Evolutionary conservation across 1,284 basidiomycete species (phyloP), one percentile per base, ranked within the genome.

Genomic region (Lentinus polychrous): DNA sequence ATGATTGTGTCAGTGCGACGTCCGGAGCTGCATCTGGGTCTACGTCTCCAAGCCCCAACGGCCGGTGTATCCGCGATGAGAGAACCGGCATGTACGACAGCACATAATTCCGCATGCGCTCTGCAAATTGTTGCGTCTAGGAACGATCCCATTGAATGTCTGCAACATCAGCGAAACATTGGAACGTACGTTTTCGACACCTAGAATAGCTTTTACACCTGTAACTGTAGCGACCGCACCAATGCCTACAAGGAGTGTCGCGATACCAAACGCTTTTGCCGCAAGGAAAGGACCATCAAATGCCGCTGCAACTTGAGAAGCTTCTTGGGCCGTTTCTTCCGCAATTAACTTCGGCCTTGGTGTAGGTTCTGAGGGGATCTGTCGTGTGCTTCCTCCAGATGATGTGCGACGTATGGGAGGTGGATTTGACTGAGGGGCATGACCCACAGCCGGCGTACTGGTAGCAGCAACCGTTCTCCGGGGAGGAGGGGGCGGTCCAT

Each of bases 91-190:
- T 68, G 3, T 66, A 61, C 0, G 60, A 60, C 38, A 72, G 63
- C 7, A 82, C 59, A 3, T 68, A 59, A 2, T 54, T 48, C 14
- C 78, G 75, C 75, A 81, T 79, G 43, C 65, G 63, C 14, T 68
- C 62, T 2, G 73, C 75, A 55, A 85, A 84, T 55, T 83, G 76
- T 46, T 71, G 59, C 0, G 74, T 75, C 81, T 84, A 37, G 46
- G 8, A 50, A 23, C 39, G 8, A 40, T 20, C 37, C 20, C 7
- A 38, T n/a, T 34, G 10, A 34, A n/a, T 34, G n/a, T 34, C 10
- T 8, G 20, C 20, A 38, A 8, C 8, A 38, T 8, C 37, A 23
- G 22, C 17, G 14, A 7, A 12, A 40, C 6, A 20, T 15, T 5
- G 6, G 22, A 6, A 66, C 71, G 36, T 45, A 75, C 74, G 46